These are phyloP conservation scores for Trichoderma atrobrunneum DNA, from an alignment of 2,329 filamentous ascomycete species.

Conservation along the genomic window DNA sequence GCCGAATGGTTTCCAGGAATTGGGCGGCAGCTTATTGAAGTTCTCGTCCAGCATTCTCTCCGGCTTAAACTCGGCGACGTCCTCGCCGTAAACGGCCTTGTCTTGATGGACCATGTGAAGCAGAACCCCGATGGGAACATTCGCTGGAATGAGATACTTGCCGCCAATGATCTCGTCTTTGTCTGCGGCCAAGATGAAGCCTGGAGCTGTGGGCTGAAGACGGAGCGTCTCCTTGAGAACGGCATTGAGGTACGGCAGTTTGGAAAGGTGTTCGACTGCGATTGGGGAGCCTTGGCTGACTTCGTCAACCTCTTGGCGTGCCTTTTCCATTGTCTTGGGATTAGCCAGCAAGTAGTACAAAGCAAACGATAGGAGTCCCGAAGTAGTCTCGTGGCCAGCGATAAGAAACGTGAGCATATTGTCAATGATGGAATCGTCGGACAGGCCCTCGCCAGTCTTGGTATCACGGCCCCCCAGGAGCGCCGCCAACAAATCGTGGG, in stretches of 20 bases:
- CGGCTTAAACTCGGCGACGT: slow-evolving; percentile 56
- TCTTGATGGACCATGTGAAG: slow-evolving; percentile 53
- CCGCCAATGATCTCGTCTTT: slow-evolving; percentile 49
- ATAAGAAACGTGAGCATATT: slow-evolving; percentile 71
- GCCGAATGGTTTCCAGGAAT: slow-evolving; percentile 52
- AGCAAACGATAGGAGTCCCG: slow-evolving; percentile 59
- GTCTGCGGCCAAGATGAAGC: slow-evolving; percentile 30
- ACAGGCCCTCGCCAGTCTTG: slow-evolving; percentile 53
- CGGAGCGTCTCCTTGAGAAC: slow-evolving; percentile 55
- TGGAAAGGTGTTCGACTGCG: slow-evolving; percentile 55
- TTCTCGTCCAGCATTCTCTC: slow-evolving; percentile 60
- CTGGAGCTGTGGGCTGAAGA: slow-evolving; percentile 29
- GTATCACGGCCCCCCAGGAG: not conserved
- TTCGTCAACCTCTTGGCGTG: slow-evolving; percentile 60
- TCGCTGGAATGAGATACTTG: slow-evolving; percentile 50
- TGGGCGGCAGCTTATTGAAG: slow-evolving; percentile 38
- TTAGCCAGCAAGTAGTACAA: slow-evolving; percentile 60
- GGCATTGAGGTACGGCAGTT: slow-evolving; percentile 62
- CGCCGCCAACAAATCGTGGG: not conserved
- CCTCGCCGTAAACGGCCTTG: slow-evolving; percentile 53
- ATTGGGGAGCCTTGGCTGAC: slow-evolving; percentile 56
- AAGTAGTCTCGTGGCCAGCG: slow-evolving; percentile 64
- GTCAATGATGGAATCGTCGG: slow-evolving; percentile 57
- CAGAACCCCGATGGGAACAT: slow-evolving; percentile 43
- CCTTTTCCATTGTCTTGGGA: slow-evolving; percentile 52